These are phyloP conservation scores for Fusarium tjaetaba DNA, from an alignment of 2,329 filamentous ascomycete species.

Conservation along the genomic window DNA sequence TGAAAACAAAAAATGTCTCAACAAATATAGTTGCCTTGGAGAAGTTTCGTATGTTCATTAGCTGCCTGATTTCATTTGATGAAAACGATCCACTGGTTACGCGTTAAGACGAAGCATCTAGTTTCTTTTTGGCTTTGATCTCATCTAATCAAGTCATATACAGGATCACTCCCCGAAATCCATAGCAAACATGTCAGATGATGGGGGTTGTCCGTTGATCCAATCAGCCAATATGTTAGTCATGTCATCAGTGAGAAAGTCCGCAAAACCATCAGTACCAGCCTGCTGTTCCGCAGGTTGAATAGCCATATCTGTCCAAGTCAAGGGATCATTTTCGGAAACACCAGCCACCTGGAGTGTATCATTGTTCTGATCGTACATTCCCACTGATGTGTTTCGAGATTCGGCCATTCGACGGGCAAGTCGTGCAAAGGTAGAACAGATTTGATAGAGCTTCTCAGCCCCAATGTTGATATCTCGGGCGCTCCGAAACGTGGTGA, in stretches of 20 bases:
- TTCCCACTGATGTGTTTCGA: conserved; percentile 26
- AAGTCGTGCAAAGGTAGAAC: conserved; percentile 22
- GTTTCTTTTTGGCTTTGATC: neutral
- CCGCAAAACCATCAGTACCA: neutral
- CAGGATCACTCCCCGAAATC: conserved; percentile 9
- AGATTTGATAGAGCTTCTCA: conserved; percentile 32
- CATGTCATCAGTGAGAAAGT: conserved; percentile 28
- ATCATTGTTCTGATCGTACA: conserved; percentile 27
- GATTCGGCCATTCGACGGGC: conserved; percentile 31
- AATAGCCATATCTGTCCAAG: conserved; percentile 1
- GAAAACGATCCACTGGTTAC: neutral
- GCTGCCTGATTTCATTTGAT: neutral
- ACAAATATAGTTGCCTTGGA: neutral
- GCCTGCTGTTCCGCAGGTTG: neutral
- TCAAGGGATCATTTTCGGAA: conserved; percentile 4
- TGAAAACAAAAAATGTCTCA: neutral
- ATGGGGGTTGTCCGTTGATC: conserved; percentile 29
- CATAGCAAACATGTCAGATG: conserved; percentile 30
- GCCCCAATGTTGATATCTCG: conserved; percentile 18
- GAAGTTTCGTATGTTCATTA: neutral
- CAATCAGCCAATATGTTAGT: conserved; percentile 31
- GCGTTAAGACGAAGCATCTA: neutral
- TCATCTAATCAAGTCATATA: neutral
- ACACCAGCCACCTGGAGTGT: conserved; percentile 26
- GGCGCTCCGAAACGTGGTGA: conserved; percentile 19